Evolutionary conservation across 208 protist species (phyloP), one percentile per base, ranked within the genome.

Genomic region (Willaertia magna): DNA sequence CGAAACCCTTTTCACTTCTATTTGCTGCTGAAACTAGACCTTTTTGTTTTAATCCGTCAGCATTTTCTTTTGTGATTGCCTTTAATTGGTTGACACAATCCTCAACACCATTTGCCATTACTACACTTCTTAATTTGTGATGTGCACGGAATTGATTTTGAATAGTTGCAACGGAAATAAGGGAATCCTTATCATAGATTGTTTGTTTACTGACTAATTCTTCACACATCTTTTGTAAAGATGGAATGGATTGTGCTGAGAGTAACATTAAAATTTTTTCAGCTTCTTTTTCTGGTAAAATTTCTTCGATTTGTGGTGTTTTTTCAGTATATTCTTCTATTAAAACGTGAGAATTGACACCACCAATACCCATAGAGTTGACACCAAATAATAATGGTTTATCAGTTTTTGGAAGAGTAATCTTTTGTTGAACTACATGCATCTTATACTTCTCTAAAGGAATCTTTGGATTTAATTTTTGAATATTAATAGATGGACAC

Each of bases 291-390:
- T 22, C 14, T 48, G 86, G 26, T 76, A 11, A 4, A n/a, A 40
- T n/a, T 44, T 6, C 30, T 14, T 47, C 49, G 0, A 34, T 7
- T 34, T 67, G 14, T 26, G 48, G 20, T 22, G 22, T 0, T 7
- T 30, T 49, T 79, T 34, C 74, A n/a, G n/a, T n/a, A 74, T 16
- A 30, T 47, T 86, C 61, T 47, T 26, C 40, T n/a, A 90, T 34
- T 30, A 90, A 26, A 14, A 85, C 88, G 87, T 90, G 88, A 46
- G 88, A 84, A 81, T 90, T 90, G 12, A 88, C 90, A 39, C 88
- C 88, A 51, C 88, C 88, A 78, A 90, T 87, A 48, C 88, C 88
- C 46, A 90, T 89, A 9, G 81, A 88, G 49, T 51, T 87, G 2
- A 90, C 51, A 26, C 88, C 88, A 14, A 83, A 85, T n/a, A 46